These are phyloP conservation scores for Penicillium lagena DNA, from an alignment of 495 filamentous ascomycete genomes.

Conservation along the genomic window DNA sequence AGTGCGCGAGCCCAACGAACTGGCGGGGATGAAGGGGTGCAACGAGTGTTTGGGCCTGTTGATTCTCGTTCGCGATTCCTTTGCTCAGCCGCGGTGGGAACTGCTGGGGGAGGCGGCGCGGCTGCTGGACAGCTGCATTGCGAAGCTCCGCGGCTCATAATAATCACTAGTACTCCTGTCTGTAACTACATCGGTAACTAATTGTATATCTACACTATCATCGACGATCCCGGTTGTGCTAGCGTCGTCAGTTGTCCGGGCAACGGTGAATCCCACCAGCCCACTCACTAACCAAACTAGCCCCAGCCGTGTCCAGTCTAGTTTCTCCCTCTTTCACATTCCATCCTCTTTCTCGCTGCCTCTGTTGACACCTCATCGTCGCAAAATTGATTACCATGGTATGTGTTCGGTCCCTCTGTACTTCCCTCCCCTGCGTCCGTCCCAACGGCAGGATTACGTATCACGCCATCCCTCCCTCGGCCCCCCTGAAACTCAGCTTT, in stretches of 20 bases:
- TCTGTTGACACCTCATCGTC: not conserved
- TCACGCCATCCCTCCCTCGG: not conserved
- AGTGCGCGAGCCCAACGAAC: constrained; percentile 73
- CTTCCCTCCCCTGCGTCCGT: not conserved
- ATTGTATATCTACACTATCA: too few species aligned
- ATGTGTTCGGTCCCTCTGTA: too few species aligned
- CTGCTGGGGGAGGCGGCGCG: constrained; percentile 78
- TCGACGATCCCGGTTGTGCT: not conserved
- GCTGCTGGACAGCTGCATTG: constrained; percentile 73
- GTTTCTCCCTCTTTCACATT: constrained; percentile 2
- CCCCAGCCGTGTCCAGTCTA: too few species aligned
- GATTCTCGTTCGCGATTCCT: constrained; percentile 74
- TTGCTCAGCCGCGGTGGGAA: constrained; percentile 83
- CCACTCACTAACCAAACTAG: not conserved
- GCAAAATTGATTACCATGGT: too few species aligned
- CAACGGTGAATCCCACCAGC: constrained; percentile 16
- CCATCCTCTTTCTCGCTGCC: constrained; percentile 3
- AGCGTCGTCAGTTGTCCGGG: constrained; percentile 13
- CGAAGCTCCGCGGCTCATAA: constrained; percentile 36
- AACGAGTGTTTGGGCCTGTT: constrained; percentile 81
- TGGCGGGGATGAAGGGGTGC: constrained; percentile 66
- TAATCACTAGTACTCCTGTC: not conserved
- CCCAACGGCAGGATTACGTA: not conserved
- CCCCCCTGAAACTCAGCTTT: not conserved
- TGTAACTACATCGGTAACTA: too few species aligned